These are phyloP conservation scores for Ramaria sp. DNA, from an alignment of 768 basidiomycete species.

Conservation along the genomic window DNA sequence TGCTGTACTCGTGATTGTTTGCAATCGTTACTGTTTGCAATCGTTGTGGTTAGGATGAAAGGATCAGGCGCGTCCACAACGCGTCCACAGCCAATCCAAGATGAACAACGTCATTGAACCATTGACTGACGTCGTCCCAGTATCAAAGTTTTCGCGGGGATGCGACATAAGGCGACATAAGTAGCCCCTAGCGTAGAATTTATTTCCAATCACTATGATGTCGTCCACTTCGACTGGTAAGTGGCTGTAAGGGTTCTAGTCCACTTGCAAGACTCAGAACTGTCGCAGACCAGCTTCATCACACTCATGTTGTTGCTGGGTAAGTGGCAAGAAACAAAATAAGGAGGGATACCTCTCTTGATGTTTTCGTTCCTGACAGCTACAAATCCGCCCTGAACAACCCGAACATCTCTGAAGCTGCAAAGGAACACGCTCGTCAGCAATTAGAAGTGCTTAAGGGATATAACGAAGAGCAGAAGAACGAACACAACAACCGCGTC, in stretches of 20 bases:
- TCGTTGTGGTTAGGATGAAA: no score
- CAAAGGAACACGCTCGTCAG: constrained; percentile 38
- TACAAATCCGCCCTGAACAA: constrained; percentile 16
- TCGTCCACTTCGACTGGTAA: neutral
- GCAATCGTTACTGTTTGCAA: no score
- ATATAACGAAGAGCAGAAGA: constrained; percentile 1
- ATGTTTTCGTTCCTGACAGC: neutral
- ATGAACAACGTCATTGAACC: neutral
- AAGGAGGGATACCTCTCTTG: neutral
- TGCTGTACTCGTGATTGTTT: no score
- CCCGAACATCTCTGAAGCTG: constrained; percentile 44
- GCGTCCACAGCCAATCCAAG: neutral
- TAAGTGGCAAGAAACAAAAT: neutral
- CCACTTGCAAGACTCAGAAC: neutral
- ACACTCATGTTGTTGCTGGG: constrained; percentile 7
- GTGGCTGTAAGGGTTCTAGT: no score
- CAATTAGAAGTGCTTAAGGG: constrained; percentile 25
- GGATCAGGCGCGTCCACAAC: constrained; percentile 2
- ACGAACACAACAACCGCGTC: constrained; percentile 7
- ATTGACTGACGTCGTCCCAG: neutral
- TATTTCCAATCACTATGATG: neutral
- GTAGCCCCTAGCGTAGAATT: no score
- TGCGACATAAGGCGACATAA: neutral
- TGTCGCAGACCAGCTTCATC: neutral
- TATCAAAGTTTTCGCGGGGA: neutral